Evolutionary conservation across 1,139 yeast species (phyloP).

Genomic region (Blastobotrys capitulatus): DNA sequence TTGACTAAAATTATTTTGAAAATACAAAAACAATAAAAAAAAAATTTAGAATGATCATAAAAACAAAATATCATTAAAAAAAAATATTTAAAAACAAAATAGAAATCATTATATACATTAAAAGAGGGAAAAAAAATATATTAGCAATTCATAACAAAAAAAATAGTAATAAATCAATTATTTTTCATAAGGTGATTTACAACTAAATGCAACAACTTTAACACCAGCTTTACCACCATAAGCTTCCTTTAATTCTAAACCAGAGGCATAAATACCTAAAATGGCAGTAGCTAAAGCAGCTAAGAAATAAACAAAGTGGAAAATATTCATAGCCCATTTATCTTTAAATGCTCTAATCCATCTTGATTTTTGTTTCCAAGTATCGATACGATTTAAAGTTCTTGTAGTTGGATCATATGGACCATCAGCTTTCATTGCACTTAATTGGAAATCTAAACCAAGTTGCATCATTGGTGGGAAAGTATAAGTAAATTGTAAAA

Average conservation of each 20-base stretch:
- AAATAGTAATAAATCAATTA: neutral
- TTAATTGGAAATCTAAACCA: constrained; percentile 35
- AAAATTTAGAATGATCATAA: too few species aligned
- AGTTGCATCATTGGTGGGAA: constrained; percentile 40
- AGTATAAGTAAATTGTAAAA: constrained; percentile 43
- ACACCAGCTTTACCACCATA: constrained; percentile 10
- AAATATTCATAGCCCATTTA: constrained; percentile 23
- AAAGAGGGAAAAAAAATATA: too few species aligned
- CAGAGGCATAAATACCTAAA: constrained; percentile 35
- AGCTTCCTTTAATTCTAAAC: constrained; percentile 17
- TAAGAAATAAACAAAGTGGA: constrained; percentile 33
- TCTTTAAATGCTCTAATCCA: constrained; percentile 33
- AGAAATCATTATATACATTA: too few species aligned
- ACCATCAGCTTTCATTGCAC: constrained; percentile 34
- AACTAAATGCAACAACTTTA: constrained; percentile 13
- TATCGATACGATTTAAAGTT: constrained; percentile 31
- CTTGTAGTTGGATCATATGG: constrained; percentile 32
- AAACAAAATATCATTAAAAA: too few species aligned
- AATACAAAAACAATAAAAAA: too few species aligned
- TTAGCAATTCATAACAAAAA: too few species aligned
- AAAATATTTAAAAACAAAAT: too few species aligned
- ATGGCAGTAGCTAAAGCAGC: constrained; percentile 38
- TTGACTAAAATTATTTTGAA: too few species aligned
- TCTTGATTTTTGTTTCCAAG: constrained; percentile 33
- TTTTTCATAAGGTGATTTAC: constrained; percentile 8